Conservation (phyloP, 2,329 filamentous ascomycete species). For the Berkeleyomyces rouxiae region DNA sequence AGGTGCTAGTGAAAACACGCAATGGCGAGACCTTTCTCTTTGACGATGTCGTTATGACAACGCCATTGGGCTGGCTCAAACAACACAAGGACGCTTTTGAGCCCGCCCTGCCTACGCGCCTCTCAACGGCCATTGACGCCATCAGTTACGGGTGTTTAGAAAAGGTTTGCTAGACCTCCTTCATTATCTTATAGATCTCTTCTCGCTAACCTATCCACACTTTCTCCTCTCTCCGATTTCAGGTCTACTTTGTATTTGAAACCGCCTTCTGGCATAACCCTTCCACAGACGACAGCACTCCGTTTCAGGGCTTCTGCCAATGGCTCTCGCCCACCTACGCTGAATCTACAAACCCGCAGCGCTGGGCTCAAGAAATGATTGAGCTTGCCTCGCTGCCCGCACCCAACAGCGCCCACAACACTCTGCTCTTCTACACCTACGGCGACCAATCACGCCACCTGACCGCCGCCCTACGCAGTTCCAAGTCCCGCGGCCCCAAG, state of each 20-base stretch:
- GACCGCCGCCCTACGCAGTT: slow-evolving; percentile 27
- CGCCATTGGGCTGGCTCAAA: slow-evolving; percentile 54
- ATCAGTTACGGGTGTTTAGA: slow-evolving; percentile 57
- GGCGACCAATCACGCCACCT: slow-evolving; percentile 43
- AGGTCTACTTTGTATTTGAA: slow-evolving; percentile 53
- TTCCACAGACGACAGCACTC: slow-evolving; percentile 20
- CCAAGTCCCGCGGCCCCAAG: slow-evolving; percentile 30
- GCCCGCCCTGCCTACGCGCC: slow-evolving; percentile 39
- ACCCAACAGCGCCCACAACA: slow-evolving; percentile 46
- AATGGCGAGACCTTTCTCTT: slow-evolving; percentile 27
- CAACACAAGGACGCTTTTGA: slow-evolving; percentile 38
- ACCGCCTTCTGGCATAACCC: slow-evolving; percentile 50
- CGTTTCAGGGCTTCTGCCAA: slow-evolving; percentile 51
- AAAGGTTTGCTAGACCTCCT: slow-evolving; percentile 33
- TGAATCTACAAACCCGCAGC: slow-evolving; percentile 37
- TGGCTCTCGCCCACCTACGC: slow-evolving; percentile 60
- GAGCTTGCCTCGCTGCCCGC: slow-evolving; percentile 53
- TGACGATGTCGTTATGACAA: slow-evolving; percentile 52
- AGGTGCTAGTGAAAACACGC: not conserved
- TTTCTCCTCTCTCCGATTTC: not conserved
- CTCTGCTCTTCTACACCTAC: slow-evolving; percentile 69
- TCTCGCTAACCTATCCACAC: not conserved
- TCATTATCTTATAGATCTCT: not conserved
- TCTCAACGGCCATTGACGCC: slow-evolving; percentile 44
- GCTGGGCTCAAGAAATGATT: slow-evolving; percentile 62